phyloP scores from a whole-genome alignment of 306 rosid genomes.

The cucumber (Cucumis sativus) region DNA sequence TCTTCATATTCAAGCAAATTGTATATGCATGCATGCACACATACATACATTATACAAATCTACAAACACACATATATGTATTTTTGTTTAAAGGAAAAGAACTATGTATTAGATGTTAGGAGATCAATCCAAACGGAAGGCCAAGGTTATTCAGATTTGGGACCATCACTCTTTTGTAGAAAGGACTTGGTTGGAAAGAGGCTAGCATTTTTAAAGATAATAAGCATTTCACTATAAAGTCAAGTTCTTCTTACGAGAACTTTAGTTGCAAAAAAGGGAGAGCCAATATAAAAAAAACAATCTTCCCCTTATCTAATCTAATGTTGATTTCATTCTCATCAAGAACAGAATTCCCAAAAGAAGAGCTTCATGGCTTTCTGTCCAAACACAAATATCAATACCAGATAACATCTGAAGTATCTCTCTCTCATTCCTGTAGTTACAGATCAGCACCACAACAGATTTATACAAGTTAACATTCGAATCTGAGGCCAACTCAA shows the following conservation, averaged over 20 bases:
- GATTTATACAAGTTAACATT: not conserved
- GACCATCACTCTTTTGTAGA: not conserved
- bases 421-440: not conserved
- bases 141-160: not conserved
- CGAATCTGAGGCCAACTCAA: not conserved
- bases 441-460: not conserved
- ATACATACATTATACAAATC: not conserved
- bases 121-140: not conserved
- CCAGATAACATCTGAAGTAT: not conserved
- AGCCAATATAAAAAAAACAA: not conserved
- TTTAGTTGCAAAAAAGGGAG: not conserved
- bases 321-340: not conserved
- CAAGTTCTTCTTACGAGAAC: not conserved
- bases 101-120: not conserved
- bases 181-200: not conserved
- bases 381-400: not conserved
- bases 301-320: not conserved
- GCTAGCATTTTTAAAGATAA: not conserved
- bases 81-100: too few relatives aligned
- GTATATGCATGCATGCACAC: not conserved
- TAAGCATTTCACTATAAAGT: not conserved
- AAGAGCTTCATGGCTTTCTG: not conserved
- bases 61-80: too few relatives aligned
- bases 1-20: not conserved
- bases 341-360: not conserved